Evolutionary conservation across 2,329 filamentous ascomycete genomes (phyloP).

Genomic region (Westerdykella aurantiaca): DNA sequence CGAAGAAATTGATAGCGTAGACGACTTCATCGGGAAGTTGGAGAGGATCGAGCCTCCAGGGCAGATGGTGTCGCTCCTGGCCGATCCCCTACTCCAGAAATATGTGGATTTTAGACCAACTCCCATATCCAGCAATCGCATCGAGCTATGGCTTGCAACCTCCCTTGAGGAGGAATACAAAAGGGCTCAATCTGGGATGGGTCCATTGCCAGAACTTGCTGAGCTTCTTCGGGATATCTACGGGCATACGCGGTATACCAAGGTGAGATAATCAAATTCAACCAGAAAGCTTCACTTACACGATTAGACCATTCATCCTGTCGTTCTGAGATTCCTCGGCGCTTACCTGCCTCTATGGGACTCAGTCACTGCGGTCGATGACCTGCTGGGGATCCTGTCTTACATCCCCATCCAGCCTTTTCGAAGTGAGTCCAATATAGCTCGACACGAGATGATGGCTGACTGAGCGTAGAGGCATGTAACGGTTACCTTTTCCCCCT

Average conservation of each 20-base stretch:
- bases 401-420: slow-evolving; percentile 47
- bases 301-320: slow-evolving; percentile 27
- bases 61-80: slow-evolving; percentile 70
- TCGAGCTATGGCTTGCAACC: slow-evolving; percentile 36
- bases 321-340: slow-evolving; percentile 29
- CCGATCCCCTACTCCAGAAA: slow-evolving; percentile 73
- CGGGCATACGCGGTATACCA: slow-evolving; percentile 30
- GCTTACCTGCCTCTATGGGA: slow-evolving; percentile 36
- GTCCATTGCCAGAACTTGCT: slow-evolving; percentile 16
- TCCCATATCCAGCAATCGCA: slow-evolving; percentile 19
- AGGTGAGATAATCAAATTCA: slow-evolving; percentile 16
- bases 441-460: slow-evolving; percentile 9
- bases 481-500: slow-evolving; percentile 34
- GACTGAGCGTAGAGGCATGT: slow-evolving; percentile 22
- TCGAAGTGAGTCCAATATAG: slow-evolving; percentile 44
- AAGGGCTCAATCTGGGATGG: slow-evolving; percentile 11
- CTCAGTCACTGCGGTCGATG: slow-evolving; percentile 24
- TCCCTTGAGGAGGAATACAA: slow-evolving; percentile 35
- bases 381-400: slow-evolving; percentile 50
- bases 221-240: slow-evolving; percentile 31
- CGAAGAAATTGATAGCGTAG: slow-evolving; percentile 70
- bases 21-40: slow-evolving; percentile 64
- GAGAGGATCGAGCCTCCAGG: slow-evolving; percentile 77
- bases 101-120: slow-evolving; percentile 53
- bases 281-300: slow-evolving; percentile 3